phyloP scores from a whole-genome alignment of 164 flowering plant genomes.

The Santalum album region DNA sequence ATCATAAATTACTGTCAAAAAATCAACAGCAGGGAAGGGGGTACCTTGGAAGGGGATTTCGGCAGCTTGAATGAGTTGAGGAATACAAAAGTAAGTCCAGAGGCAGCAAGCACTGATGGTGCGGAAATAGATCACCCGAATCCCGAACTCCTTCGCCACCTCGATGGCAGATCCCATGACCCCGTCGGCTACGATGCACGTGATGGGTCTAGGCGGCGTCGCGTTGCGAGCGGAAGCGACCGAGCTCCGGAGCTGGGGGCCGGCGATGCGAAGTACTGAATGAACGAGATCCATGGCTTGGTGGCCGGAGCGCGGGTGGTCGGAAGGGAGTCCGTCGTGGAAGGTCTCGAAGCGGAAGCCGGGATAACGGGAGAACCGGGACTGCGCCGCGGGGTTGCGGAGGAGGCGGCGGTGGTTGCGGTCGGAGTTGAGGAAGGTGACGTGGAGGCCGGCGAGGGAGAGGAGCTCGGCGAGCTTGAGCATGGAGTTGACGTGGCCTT shows the following conservation, averaged over 20 bases:
- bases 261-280: neutral
- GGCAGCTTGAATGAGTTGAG: conserved; percentile 13
- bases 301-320: conserved; percentile 11
- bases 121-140: conserved; percentile 8
- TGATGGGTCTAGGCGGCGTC: conserved; percentile 4
- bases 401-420: conserved; percentile 15
- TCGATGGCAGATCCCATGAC: conserved; percentile 11
- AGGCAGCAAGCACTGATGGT: conserved; percentile 13
- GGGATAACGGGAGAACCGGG: conserved; percentile 8
- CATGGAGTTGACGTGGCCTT: conserved; percentile 16
- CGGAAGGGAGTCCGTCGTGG: conserved; percentile 17
- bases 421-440: conserved; percentile 19
- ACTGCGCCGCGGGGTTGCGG: conserved; percentile 1
- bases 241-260: conserved; percentile 8
- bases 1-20: no score
- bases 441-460: conserved; percentile 7
- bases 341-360: conserved; percentile 13
- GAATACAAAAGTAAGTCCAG: conserved; percentile 14
- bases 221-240: neutral
- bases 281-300: conserved; percentile 7
- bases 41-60: conserved; percentile 15
- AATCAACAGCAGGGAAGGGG: neutral
- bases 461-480: conserved; percentile 20
- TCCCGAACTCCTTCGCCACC: conserved; percentile 13
- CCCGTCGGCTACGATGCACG: conserved; percentile 17